These are phyloP conservation scores for Tetrahymena thermophila DNA, from an alignment of 73 alveolate species.

Conservation along the genomic window DNA sequence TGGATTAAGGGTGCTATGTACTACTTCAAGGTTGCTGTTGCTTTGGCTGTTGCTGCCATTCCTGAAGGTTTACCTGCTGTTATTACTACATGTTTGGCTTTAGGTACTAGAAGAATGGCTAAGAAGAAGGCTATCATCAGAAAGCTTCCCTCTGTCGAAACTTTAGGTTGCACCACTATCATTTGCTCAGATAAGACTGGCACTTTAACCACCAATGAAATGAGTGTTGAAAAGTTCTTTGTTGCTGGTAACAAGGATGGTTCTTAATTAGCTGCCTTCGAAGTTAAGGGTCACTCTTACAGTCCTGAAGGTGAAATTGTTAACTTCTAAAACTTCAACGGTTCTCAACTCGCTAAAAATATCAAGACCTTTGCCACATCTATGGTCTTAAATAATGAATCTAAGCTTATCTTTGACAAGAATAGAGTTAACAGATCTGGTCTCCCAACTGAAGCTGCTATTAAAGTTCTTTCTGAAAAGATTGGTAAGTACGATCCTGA, in stretches of 20 bases:
- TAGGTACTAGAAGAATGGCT: conserved; percentile 78
- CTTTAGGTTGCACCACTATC: conserved; percentile 96
- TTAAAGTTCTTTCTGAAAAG: conserved; percentile 85
- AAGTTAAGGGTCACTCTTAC: conserved; percentile 65
- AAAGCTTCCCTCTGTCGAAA: conserved; percentile 48
- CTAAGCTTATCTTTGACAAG: conserved; percentile 29
- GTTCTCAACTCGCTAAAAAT: not conserved
- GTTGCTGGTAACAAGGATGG: conserved; percentile 29
- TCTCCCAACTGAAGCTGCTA: conserved; percentile 67
- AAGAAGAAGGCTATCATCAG: conserved; percentile 42
- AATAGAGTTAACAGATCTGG: conserved; percentile 47
- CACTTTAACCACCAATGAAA: conserved; percentile 88
- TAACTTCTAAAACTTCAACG: not conserved
- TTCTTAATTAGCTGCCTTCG: conserved; percentile 24
- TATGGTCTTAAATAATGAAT: conserved; percentile 36
- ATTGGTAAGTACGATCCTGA: conserved; percentile 60
- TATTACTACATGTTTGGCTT: conserved; percentile 94
- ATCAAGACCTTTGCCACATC: not conserved
- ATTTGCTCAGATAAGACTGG: conserved; percentile 98
- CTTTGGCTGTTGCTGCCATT: conserved; percentile 98
- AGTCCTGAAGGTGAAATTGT: conserved; percentile 65
- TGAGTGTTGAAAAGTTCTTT: conserved; percentile 67
- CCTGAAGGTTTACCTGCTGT: conserved; percentile 99
- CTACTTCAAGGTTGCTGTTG: conserved; percentile 95
- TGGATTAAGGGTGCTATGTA: conserved; percentile 84